Evolutionary conservation across 495 filamentous ascomycete genomes (phyloP).

Genomic region (Cercophora sp.): DNA sequence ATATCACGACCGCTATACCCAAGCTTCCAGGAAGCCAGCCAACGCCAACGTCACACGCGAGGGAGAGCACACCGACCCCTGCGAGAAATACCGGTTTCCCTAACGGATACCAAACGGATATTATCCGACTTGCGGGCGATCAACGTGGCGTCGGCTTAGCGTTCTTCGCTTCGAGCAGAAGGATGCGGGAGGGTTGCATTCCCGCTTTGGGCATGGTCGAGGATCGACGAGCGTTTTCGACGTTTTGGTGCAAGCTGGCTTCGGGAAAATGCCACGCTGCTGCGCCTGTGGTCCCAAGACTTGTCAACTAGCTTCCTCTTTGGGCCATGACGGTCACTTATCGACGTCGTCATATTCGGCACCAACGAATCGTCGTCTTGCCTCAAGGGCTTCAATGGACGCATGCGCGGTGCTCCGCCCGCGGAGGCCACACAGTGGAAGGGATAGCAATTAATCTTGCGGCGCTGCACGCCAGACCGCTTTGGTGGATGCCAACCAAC

Average conservation of each 20-base stretch:
- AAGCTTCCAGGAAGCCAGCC: conserved; percentile 8
- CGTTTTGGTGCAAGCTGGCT: conserved; percentile 20
- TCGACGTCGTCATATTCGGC: conserved; percentile 15
- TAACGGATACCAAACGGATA: conserved; percentile 26
- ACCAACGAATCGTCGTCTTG: conserved; percentile 9
- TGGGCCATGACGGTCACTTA: conserved; percentile 9
- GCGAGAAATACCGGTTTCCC: conserved; percentile 31
- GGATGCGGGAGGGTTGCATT: conserved; percentile 14
- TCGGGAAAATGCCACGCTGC: conserved; percentile 29
- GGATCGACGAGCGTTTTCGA: conserved; percentile 32
- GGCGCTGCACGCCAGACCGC: neutral
- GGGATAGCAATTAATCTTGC: conserved; percentile 7
- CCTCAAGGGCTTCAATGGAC: neutral
- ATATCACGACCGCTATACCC: conserved; percentile 26
- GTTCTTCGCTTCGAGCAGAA: conserved; percentile 25
- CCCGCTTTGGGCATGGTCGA: conserved; percentile 22
- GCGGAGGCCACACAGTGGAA: neutral
- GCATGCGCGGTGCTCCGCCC: neutral
- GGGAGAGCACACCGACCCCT: conserved; percentile 14
- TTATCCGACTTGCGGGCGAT: conserved; percentile 30
- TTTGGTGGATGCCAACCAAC: conserved; percentile 21
- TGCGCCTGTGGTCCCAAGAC: conserved; percentile 11
- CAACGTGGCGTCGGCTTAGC: conserved; percentile 30
- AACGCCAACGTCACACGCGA: conserved; percentile 19
- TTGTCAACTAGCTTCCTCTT: conserved; percentile 31